A percentile compares a stretch with the other conserved stretches of the same genome.
Evolutionary conservation across 305 asterid genomes (phyloP).

Genomic region (Fraxinus albicans): DNA sequence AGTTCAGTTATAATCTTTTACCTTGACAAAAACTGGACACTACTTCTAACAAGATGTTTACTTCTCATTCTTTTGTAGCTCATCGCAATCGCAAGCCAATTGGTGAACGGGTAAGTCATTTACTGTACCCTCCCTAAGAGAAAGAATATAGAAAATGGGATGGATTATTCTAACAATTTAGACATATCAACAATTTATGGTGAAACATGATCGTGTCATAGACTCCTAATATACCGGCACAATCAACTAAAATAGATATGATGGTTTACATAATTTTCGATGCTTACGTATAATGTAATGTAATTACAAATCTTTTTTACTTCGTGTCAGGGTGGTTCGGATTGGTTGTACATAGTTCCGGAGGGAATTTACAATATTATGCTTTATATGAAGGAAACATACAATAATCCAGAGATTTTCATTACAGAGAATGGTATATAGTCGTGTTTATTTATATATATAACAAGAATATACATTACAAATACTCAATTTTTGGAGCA

Average conservation of each 20-base stretch:
- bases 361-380: no score
- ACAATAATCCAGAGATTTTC: no score
- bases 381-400: background rate
- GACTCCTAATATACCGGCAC: no score
- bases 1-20: background rate
- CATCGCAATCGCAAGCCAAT: background rate
- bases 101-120: conserved; percentile 5
- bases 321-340: no score
- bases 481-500: no score
- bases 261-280: background rate
- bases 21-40: background rate
- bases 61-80: background rate
- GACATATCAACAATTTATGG: background rate
- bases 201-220: background rate
- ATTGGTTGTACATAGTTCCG: no score
- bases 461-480: no score
- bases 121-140: background rate
- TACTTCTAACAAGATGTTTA: background rate
- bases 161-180: background rate
- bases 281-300: no score
- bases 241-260: background rate
- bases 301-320: no score
- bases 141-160: no score
- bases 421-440: no score
- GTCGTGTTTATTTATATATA: no score